Percentiles rank a stretch among this genome's conserved stretches.
These are phyloP conservation scores for Rusavskia elegans DNA, from an alignment of 495 filamentous ascomycete species.

Conservation along the genomic window DNA sequence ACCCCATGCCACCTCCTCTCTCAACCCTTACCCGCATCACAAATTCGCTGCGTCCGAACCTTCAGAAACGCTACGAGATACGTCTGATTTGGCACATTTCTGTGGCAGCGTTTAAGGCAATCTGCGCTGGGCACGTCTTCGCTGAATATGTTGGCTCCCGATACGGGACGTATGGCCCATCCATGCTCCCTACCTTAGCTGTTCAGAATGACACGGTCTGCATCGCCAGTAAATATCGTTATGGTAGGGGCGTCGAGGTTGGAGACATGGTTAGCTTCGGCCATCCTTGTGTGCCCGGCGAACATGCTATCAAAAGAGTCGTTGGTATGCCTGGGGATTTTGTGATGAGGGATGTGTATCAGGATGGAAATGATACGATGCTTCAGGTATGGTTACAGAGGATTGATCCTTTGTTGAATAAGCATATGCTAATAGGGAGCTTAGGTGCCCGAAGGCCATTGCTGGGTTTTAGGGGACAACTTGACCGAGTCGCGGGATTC, in stretches of 20 bases:
- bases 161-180: slow-evolving; percentile 44
- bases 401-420: slow-evolving; percentile 2
- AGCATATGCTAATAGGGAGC: background rate
- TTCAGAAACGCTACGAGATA: too few species aligned
- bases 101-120: slow-evolving; percentile 16
- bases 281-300: slow-evolving; percentile 51
- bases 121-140: slow-evolving; percentile 41
- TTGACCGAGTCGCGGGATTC: slow-evolving; percentile 70
- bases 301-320: slow-evolving; percentile 61
- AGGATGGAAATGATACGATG: slow-evolving; percentile 39
- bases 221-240: slow-evolving; percentile 45
- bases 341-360: slow-evolving; percentile 35
- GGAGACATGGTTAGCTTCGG: slow-evolving; percentile 71
- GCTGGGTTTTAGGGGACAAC: slow-evolving; percentile 81
- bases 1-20: background rate
- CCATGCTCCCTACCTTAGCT: slow-evolving; percentile 67
- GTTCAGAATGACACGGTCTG: slow-evolving; percentile 48
- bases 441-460: slow-evolving; percentile 78
- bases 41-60: too few species aligned
- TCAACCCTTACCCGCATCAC: too few species aligned
- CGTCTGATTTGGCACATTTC: background rate
- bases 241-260: slow-evolving; percentile 53
- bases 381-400: slow-evolving; percentile 45
- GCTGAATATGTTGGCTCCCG: slow-evolving; percentile 34
- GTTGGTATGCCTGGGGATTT: slow-evolving; percentile 84